Percentiles rank a stretch among this genome's conserved stretches.
These are phyloP conservation scores for Exophiala sp. DNA, from an alignment of 2,329 filamentous ascomycete species.

Conservation along the genomic window DNA sequence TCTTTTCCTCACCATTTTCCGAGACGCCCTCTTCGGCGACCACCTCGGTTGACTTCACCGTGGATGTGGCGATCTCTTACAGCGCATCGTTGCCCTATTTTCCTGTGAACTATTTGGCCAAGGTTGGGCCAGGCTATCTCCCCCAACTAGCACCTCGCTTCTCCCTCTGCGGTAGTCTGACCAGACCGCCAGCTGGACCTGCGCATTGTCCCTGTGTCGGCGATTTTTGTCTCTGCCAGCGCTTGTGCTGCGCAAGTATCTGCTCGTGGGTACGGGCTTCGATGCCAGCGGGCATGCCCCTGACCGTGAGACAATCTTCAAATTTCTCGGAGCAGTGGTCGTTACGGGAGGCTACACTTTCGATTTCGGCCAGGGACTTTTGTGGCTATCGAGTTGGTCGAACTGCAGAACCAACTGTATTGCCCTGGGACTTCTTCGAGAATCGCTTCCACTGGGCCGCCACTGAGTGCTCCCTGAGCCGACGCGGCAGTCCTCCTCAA, in stretches of 20 bases:
- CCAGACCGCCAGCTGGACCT: not conserved
- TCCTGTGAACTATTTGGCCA: conserved; percentile 16
- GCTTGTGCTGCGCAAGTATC: conserved; percentile 1
- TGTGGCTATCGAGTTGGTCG: not conserved
- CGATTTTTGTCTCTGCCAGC: conserved; percentile 5
- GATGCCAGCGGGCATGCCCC: conserved; percentile 15
- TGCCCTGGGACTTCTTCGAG: conserved; percentile 13
- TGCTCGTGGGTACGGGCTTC: conserved; percentile 4
- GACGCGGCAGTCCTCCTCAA: conserved; percentile 6
- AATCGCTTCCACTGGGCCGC: conserved; percentile 6
- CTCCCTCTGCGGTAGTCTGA: conserved; percentile 14
- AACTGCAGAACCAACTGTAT: conserved; percentile 15
- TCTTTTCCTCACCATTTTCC: conserved; percentile 5
- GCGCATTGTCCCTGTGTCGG: not conserved
- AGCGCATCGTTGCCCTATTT: conserved; percentile 15
- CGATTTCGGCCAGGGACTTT: no score
- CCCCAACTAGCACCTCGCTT: conserved; percentile 22
- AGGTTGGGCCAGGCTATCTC: conserved; percentile 16
- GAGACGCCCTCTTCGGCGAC: conserved; percentile 10
- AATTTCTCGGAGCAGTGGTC: no score
- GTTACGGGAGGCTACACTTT: no score
- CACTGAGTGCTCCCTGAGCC: conserved; percentile 10
- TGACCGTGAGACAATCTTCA: no score
- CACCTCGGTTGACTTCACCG: conserved; percentile 20
- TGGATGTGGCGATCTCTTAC: conserved; percentile 20